Percentiles rank a stretch among this genome's conserved stretches.
Evolutionary conservation across 148 eudicot genomes (phyloP).

Genomic region (Diospyros kaki): DNA sequence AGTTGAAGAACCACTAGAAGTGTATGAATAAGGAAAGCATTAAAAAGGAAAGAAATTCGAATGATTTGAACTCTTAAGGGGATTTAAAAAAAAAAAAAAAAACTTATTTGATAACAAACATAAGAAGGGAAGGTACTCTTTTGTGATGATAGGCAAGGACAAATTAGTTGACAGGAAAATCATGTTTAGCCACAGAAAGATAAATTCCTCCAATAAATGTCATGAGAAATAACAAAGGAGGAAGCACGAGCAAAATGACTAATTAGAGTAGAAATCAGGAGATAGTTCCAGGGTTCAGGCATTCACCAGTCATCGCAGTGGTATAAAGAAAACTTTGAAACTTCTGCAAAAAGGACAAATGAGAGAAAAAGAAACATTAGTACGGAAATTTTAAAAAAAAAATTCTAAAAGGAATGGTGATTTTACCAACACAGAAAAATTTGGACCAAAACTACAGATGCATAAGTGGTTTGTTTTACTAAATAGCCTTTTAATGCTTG

Average conservation of each 20-base stretch:
- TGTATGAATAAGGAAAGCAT: neutral
- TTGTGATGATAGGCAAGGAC: too few relatives aligned
- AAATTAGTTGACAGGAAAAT: too few relatives aligned
- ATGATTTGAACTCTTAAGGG: neutral
- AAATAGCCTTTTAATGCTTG: too few relatives aligned
- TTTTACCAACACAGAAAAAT: neutral
- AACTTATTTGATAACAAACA: too few relatives aligned
- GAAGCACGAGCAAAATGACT: neutral
- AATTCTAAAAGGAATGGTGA: neutral
- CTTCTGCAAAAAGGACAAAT: slow-evolving; percentile 32
- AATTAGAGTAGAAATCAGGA: neutral
- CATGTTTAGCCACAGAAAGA: too few relatives aligned
- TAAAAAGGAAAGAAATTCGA: neutral
- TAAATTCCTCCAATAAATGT: neutral
- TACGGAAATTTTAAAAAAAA: neutral
- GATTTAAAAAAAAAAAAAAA: too few relatives aligned
- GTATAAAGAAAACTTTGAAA: slow-evolving; percentile 32
- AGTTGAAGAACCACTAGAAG: neutral
- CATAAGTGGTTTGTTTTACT: too few relatives aligned
- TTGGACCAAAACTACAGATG: too few relatives aligned
- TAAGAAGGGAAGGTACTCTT: too few relatives aligned
- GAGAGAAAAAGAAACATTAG: neutral
- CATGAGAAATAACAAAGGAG: neutral
- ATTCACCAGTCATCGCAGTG: slow-evolving; percentile 42
- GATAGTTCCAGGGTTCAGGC: neutral